phyloP scores from a whole-genome alignment of 306 rosid genomes.

The Casuarina glauca region DNA sequence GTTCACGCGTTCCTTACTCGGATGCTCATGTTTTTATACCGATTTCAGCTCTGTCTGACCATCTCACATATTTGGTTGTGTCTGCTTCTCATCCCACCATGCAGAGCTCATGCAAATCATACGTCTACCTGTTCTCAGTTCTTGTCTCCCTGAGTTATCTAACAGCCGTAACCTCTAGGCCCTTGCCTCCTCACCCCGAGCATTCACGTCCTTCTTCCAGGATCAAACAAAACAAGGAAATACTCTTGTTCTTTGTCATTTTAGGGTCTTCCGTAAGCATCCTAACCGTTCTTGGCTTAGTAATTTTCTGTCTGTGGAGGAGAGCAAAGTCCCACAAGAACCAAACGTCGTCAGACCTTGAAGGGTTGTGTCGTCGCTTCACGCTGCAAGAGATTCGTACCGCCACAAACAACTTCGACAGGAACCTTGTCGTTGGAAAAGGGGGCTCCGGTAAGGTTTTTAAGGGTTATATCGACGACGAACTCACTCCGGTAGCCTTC shows the following conservation, averaged over 20 bases:
- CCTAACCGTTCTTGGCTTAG: not conserved
- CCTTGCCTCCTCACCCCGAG: not conserved
- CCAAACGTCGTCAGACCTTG: not conserved
- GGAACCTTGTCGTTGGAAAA: slow-evolving; percentile 1
- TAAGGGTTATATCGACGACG: slow-evolving; percentile 7
- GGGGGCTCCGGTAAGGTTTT: not conserved
- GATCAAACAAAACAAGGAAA: too few species aligned
- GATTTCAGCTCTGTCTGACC: not conserved
- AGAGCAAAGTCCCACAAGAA: not conserved
- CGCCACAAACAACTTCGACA: slow-evolving; percentile 14
- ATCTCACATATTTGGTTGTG: too few species aligned
- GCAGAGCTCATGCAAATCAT: not conserved
- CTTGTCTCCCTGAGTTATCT: not conserved
- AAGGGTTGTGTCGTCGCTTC: slow-evolving; percentile 10
- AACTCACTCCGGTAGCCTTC: not conserved
- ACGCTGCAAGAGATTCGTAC: not conserved
- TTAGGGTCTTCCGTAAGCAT: not conserved
- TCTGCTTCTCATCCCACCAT: not conserved
- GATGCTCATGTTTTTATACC: not conserved
- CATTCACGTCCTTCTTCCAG: not conserved
- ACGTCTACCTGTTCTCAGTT: not conserved
- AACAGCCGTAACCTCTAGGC: not conserved
- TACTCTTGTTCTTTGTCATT: not conserved
- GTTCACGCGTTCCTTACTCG: not conserved
- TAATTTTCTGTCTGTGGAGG: not conserved